Evolutionary conservation across 352 stramenopile species (phyloP).

Genomic region (Globisporangium canariense): DNA sequence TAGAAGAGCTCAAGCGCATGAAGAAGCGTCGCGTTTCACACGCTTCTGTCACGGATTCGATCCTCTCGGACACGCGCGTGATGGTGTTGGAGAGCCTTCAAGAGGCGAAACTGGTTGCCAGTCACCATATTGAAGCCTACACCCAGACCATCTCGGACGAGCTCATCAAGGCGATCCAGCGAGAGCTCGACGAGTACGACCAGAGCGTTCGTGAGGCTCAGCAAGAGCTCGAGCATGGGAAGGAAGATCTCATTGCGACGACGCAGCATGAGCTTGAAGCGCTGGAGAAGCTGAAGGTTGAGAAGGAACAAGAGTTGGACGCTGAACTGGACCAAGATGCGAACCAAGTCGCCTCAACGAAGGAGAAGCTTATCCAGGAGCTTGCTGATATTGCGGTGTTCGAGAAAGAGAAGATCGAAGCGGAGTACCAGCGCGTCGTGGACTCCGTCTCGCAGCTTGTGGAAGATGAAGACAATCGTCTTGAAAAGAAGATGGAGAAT

Average conservation of each 20-base stretch:
- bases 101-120: slow-evolving; percentile 33
- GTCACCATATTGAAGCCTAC: slow-evolving; percentile 37
- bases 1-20: slow-evolving; percentile 46
- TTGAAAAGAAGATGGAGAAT: background rate
- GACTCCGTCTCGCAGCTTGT: slow-evolving; percentile 10
- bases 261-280: slow-evolving; percentile 18
- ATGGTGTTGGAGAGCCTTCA: slow-evolving; percentile 35
- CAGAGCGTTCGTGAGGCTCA: slow-evolving; percentile 18
- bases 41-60: slow-evolving; percentile 26
- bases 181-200: slow-evolving; percentile 36
- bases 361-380: slow-evolving; percentile 11
- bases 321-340: slow-evolving; percentile 14
- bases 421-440: background rate
- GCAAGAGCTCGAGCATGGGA: slow-evolving; percentile 21
- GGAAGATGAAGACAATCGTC: background rate
- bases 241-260: slow-evolving; percentile 13
- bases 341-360: slow-evolving; percentile 12
- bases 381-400: background rate
- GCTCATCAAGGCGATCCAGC: slow-evolving; percentile 32
- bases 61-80: slow-evolving; percentile 38
- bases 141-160: slow-evolving; percentile 33
- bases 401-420: slow-evolving; percentile 12
- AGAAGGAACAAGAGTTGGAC: slow-evolving; percentile 7
- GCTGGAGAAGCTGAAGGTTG: slow-evolving; percentile 11
- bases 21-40: slow-evolving; percentile 39